Conservation (phyloP, 1,284 basidiomycete genomes). For the Fomitopsis pinicola region DNA sequence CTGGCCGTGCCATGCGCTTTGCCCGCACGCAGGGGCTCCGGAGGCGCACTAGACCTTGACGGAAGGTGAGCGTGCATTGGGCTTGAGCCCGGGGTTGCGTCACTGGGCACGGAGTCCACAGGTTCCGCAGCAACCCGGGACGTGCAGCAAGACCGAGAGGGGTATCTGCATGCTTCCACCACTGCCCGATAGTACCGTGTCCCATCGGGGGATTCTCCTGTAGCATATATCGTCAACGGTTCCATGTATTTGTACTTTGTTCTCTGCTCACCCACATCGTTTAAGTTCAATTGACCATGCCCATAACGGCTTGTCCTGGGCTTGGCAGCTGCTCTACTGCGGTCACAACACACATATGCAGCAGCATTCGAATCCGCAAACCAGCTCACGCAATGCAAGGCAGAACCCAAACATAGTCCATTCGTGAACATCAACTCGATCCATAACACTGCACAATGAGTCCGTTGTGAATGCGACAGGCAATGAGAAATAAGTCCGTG, state of each 20-base stretch:
- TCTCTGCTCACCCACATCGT: too few species aligned
- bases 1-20: not conserved
- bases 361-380: not conserved
- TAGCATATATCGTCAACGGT: too few species aligned
- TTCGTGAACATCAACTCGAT: conserved; percentile 2
- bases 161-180: too few species aligned
- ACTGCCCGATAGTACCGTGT: too few species aligned
- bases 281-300: too few species aligned
- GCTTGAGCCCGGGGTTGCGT: too few species aligned
- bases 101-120: too few species aligned
- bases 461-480: not conserved
- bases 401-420: not conserved
- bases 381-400: not conserved
- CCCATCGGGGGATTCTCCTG: not conserved
- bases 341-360: not conserved
- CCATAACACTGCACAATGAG: not conserved
- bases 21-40: not conserved
- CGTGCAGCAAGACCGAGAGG: too few species aligned
- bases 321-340: not conserved
- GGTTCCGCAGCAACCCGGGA: too few species aligned
- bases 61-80: not conserved
- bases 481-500: not conserved
- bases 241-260: too few species aligned
- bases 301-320: too few species aligned
- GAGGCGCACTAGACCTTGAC: not conserved